phyloP scores from a whole-genome alignment of 352 stramenopile species.

The Globisporangium solare region DNA sequence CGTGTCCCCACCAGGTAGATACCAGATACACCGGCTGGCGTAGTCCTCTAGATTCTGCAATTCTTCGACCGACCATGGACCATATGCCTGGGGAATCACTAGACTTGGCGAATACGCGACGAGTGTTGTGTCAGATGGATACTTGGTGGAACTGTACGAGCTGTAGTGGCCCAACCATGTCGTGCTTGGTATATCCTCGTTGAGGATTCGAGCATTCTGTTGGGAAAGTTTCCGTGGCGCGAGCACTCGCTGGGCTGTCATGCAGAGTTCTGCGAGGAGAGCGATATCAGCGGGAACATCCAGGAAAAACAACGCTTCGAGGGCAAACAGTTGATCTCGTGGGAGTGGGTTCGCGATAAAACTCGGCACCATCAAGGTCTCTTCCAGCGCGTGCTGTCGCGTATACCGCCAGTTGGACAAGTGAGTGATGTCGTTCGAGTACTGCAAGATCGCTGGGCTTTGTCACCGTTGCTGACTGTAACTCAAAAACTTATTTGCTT shows the following conservation, averaged over 20 bases:
- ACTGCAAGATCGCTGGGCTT: neutral
- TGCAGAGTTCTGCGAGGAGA: conserved; percentile 31
- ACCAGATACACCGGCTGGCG: conserved; percentile 31
- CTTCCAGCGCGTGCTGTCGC: conserved; percentile 8
- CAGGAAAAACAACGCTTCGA: conserved; percentile 43
- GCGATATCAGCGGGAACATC: conserved; percentile 31
- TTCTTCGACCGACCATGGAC: conserved; percentile 18
- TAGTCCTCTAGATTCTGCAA: conserved; percentile 16
- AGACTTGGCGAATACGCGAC: neutral
- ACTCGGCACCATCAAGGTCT: conserved; percentile 16
- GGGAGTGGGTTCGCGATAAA: conserved; percentile 34
- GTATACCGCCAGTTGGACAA: neutral
- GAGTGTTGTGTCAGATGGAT: neutral
- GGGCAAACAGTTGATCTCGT: conserved; percentile 10
- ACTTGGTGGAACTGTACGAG: neutral
- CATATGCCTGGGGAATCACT: neutral
- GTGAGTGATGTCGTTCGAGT: neutral
- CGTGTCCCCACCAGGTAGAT: conserved; percentile 19
- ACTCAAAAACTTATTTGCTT: neutral
- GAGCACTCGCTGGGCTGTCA: conserved; percentile 30
- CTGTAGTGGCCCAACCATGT: conserved; percentile 24
- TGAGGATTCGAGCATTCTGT: neutral
- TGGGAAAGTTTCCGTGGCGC: conserved; percentile 2
- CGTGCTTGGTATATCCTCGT: neutral
- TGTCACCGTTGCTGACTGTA: too few species aligned